Conservation (phyloP, 805 yeast species). For the Metschnikowia orientalis region DNA sequence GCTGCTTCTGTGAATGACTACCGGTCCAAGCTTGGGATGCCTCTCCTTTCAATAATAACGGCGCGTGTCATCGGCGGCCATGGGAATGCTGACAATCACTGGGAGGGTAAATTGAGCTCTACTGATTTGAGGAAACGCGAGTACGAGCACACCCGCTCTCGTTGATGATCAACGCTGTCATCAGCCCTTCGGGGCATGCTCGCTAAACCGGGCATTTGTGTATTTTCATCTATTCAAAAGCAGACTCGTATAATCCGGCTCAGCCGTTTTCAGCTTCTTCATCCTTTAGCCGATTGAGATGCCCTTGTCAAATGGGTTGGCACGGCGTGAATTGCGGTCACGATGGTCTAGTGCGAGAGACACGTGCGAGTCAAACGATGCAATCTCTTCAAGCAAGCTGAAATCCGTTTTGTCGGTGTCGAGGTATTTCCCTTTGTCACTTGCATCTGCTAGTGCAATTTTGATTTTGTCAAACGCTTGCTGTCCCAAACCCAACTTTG, state of each 20-base stretch:
- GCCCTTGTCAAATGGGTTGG: conserved; percentile 37
- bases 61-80: conserved; percentile 61
- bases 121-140: conserved; percentile 59
- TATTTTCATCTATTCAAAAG: too few relatives aligned
- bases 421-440: conserved; percentile 41
- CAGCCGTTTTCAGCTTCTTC: too few relatives aligned
- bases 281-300: conserved; percentile 33
- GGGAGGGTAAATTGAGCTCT: conserved; percentile 77
- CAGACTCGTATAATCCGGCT: too few relatives aligned
- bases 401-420: conserved; percentile 49
- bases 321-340: conserved; percentile 58
- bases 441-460: conserved; percentile 50
- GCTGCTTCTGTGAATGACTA: conserved; percentile 66
- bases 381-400: conserved; percentile 52
- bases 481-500: conserved; percentile 68
- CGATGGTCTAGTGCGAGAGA: conserved; percentile 82
- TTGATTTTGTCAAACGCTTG: conserved; percentile 75
- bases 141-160: conserved; percentile 6
- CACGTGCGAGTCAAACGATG: conserved; percentile 37
- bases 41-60: conserved; percentile 34
- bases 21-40: conserved; percentile 55
- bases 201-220: too few relatives aligned
- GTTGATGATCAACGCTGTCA: neutral
- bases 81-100: conserved; percentile 35
- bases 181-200: too few relatives aligned